Percentiles rank a stretch among this genome's conserved stretches.
Evolutionary conservation across 169 alveolate species (phyloP).

Genomic region (Eimeria necatrix): DNA sequence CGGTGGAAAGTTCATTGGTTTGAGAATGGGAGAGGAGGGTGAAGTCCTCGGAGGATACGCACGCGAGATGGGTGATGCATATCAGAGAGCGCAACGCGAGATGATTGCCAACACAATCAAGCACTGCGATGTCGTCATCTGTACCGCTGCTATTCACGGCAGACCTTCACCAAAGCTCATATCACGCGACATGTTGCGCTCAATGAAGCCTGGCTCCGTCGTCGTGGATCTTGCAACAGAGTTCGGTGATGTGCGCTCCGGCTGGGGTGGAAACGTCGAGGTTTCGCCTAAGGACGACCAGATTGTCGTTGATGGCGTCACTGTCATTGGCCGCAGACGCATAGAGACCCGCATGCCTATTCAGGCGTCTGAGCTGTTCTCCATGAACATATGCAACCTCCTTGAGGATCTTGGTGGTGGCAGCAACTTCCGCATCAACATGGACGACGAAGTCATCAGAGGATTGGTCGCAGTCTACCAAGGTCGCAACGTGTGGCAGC

Average conservation of each 20-base stretch:
- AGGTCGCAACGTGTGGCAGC: constrained; percentile 78
- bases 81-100: constrained; percentile 88
- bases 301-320: constrained; percentile 90
- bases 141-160: constrained; percentile 95
- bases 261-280: constrained; percentile 95
- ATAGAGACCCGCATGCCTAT: constrained; percentile 92
- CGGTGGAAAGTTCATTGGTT: constrained; percentile 87
- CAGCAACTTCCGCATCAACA: constrained; percentile 86
- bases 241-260: constrained; percentile 82
- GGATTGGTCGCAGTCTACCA: constrained; percentile 81
- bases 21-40: constrained; percentile 83
- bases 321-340: constrained; percentile 92
- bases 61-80: constrained; percentile 90
- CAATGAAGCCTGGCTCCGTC: constrained; percentile 92
- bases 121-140: constrained; percentile 93
- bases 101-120: constrained; percentile 88
- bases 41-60: constrained; percentile 92
- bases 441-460: constrained; percentile 73
- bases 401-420: constrained; percentile 89
- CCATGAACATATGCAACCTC: constrained; percentile 89
- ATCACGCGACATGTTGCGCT: constrained; percentile 89
- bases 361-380: constrained; percentile 90
- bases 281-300: constrained; percentile 88
- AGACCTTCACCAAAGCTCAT: constrained; percentile 94
- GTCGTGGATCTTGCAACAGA: constrained; percentile 95